Base-by-base conservation (phyloP, 129 eudicot genomes). In the Rutidosis leptorrhynchoides region DNA sequence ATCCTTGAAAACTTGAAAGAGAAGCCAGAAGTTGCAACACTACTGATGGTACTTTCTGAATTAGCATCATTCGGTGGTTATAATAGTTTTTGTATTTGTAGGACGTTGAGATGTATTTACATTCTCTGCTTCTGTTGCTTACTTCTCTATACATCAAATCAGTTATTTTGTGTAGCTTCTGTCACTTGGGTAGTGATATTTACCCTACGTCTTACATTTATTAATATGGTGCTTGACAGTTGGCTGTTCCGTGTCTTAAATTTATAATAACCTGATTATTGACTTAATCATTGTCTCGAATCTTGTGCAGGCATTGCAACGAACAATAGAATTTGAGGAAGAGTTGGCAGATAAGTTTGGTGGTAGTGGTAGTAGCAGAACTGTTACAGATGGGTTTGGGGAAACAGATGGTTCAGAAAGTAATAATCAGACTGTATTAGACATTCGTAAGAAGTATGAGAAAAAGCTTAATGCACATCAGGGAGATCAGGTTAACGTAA, bases 281-380 rank as follows among this genome's bases (percentile, higher is more conserved):
- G 58, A 58, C 46, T 24, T 68, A 6, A 59, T 53, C 19, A 21
- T 60, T 23, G 45, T 63, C 57, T 54, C 42, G 63, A 26, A 14
- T 72, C 52, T 59, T 51, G 33, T 65, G 54, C 67, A 92, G 98
- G 99, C 99, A 46, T 67, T 93, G 72, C 99, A 93, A 61, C 75
- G 99, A 30, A 93, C 99, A 61, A 75, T 86, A 75, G 99, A 93
- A 65, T 93, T 89, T 22, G 99, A 93, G 87, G 96, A 93, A 75
- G 99, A 93, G 69, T 70, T 93, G 70, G 98, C 96, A 21, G 95
- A 85, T 65, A 91, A 88, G 74, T 91, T 91, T 69, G 96, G 96
- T 70, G 98, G 96, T 70, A 88, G 89, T 67, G 81, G 89, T 69
- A 81, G 73, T 57, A 81, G 71, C 75, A 88, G 78, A 77, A 87